These are phyloP conservation scores for Kluyveromyces aestuarii DNA, from an alignment of 805 yeast genomes.

Conservation along the genomic window DNA sequence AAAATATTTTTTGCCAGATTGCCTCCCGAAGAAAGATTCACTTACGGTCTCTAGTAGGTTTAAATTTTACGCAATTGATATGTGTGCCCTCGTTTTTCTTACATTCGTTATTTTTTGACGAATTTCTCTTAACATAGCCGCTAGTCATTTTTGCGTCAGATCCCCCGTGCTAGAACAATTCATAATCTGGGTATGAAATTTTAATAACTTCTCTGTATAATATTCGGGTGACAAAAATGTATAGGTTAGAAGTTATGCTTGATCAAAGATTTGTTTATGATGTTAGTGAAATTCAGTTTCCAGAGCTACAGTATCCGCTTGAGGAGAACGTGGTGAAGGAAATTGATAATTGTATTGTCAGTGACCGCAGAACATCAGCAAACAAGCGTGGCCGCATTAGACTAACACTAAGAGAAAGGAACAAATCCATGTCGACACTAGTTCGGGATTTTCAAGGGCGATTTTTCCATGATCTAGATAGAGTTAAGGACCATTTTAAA, in stretches of 20 bases:
- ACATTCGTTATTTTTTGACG: background rate
- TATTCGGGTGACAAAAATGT: background rate
- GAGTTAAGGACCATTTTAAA: background rate
- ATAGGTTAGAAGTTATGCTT: background rate
- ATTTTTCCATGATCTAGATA: background rate
- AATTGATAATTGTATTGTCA: background rate
- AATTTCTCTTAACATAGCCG: background rate
- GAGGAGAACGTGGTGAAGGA: background rate
- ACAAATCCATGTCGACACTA: background rate
- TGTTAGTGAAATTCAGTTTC: background rate
- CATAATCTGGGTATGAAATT: background rate
- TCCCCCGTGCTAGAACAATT: background rate
- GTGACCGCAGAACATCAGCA: background rate
- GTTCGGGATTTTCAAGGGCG: background rate
- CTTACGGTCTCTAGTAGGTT: conserved; percentile 24
- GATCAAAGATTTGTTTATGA: background rate
- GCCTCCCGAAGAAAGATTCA: conserved; percentile 33
- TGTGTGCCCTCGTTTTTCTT: background rate
- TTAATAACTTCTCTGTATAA: background rate
- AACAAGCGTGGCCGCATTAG: background rate
- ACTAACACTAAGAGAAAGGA: background rate
- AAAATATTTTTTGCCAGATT: conserved; percentile 45
- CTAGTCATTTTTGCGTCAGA: background rate
- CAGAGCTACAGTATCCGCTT: background rate
- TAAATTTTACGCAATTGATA: background rate